Base-by-base conservation (phyloP, 257 asterid species). In the Jasminum sambac region DNA sequence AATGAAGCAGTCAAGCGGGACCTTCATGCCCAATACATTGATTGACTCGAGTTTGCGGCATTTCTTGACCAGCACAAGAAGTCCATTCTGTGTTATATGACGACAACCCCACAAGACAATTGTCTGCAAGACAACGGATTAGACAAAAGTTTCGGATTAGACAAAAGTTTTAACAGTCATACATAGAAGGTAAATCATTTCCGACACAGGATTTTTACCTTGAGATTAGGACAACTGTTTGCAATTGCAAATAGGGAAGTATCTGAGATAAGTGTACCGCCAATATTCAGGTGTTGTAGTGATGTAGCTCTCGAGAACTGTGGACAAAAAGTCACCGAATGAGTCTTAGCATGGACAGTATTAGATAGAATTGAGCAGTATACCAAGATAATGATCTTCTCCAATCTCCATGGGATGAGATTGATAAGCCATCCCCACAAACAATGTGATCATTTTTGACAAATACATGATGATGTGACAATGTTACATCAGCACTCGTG, bases 101-200 rank as follows among this genome's bases (percentile, higher is more conserved):
- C 95, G 87, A 78, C 99, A 94, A 46, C 96, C 95, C 97, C 99
- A 94, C 69, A 94, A 74, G 41, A 85, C 86, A 44, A 89, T 79
- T n/a, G 79, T 83, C 99, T 94, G 92, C 61, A 78, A 72, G 16
- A 19, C 16, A 68, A 13, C 25, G 11, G 65, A 24, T 4, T n/a
- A 0, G n/a, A 48, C 24, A 17, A 9, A 46, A 1, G 11, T 14
- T 12, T 14, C 5, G 6, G 13, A 14, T 3, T 44, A 9, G 21
- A 7, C 24, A 48, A 8, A 5, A 50, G 8, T 50, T 50, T 50
- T 50, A 6, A 17, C 25, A 11, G 50, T 2, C 0, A 43, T 13
- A 2, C 50, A 43, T 11, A 11, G 1, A 46, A 48, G 21, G 58
- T 48, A 21, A 21, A 48, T 48, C 58, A 66, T 52, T 50, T 52